Base-by-base conservation (phyloP, 2,329 filamentous ascomycete species). In the Nemania serpens region DNA sequence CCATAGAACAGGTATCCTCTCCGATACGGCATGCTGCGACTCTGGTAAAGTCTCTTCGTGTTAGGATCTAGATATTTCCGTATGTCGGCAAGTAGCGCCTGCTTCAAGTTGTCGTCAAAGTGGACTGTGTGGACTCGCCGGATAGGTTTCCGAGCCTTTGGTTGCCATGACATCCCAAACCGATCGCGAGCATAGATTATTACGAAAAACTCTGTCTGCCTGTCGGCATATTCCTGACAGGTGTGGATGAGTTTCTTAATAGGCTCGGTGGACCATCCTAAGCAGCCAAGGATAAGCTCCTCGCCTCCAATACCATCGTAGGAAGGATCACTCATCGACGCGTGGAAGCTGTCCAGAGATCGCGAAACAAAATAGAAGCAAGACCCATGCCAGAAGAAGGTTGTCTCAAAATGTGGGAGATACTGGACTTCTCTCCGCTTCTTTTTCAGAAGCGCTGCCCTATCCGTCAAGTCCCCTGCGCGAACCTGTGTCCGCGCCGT, bases 1-100 rank as follows among this genome's bases (percentile, higher is more conserved):
- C 72, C 72, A 29, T 70, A 73, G 42, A 74, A 71, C 13, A 74
- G 62, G 51, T 74, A 74, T 1, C 71, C 72, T 59, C 87, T 78
- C 1, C 87, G 79, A 66, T 89, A 88, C 0, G 87, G 87, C 53
- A 89, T 88, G 3, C 86, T 87, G 6, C 88, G 81, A 34, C 83
- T 83, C 11, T 86, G 82, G 61, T 91, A 91, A 76, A 87, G 87
- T 41, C 80, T 77, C 57, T 70, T 70, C 5, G 71, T 74, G 46
- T 74, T 76, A 1, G 78, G 78, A 20, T 81, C 78, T 2, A 85
- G 73, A 59, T 84, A 85, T 46, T 84, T 83, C 9, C 77, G 76
- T 37, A 84, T 79, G 59, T 85, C 82, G 17, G 71, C 69, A 0
- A 84, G 71, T 2, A 85, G 78, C 3, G 76, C 72, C 22, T 76